Conservation (phyloP, 352 stramenopile genomes). For the Globisporangium megalacanthum region DNA sequence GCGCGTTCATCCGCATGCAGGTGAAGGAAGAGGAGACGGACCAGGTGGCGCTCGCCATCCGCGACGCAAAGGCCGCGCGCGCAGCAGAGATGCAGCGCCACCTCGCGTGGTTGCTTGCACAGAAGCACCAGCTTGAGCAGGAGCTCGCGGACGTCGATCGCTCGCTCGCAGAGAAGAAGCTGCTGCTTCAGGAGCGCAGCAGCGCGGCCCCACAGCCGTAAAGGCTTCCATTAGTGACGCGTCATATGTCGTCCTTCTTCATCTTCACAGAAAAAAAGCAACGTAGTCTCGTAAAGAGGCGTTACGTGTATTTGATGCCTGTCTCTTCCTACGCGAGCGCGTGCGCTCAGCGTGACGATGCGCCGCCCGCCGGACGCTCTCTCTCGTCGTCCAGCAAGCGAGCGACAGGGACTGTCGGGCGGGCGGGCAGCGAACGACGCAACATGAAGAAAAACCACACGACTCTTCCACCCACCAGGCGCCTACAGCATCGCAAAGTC, state of each 20-base stretch:
- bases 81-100: conserved; percentile 42
- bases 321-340: too few relatives aligned
- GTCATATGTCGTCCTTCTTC: too few relatives aligned
- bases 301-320: too few relatives aligned
- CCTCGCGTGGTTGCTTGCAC: conserved; percentile 45
- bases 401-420: too few relatives aligned
- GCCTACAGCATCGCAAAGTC: conserved; percentile 55
- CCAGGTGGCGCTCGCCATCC: conserved; percentile 32
- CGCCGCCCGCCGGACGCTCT: too few relatives aligned
- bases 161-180: conserved; percentile 46
- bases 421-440: too few relatives aligned
- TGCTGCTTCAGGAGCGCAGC: conserved; percentile 44
- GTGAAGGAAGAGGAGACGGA: conserved; percentile 43
- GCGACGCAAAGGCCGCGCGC: conserved; percentile 26
- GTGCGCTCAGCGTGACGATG: too few relatives aligned
- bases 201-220: conserved; percentile 1
- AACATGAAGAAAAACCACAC: too few relatives aligned
- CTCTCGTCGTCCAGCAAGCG: too few relatives aligned
- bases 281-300: too few relatives aligned
- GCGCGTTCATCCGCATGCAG: conserved; percentile 49
- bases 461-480: too few relatives aligned
- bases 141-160: conserved; percentile 40
- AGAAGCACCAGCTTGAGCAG: conserved; percentile 40
- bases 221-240: background rate
- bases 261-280: too few relatives aligned